phyloP scores from a whole-genome alignment of 2,329 filamentous ascomycete species.

The Aspergillus fijiensis region DNA sequence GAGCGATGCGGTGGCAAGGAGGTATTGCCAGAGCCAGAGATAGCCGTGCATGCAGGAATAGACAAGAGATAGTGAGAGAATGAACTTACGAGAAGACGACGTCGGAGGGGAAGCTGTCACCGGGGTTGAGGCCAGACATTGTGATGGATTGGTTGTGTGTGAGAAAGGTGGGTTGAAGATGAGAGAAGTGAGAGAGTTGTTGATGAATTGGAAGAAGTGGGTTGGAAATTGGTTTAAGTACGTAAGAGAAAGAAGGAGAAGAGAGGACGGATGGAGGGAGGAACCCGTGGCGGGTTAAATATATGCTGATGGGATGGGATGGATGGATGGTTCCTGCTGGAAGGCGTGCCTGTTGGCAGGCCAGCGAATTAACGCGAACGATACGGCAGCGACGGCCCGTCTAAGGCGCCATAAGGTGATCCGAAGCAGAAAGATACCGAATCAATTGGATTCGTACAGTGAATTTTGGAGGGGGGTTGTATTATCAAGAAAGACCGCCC shows the following conservation, averaged over 20 bases:
- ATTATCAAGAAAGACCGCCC: slow-evolving; percentile 38
- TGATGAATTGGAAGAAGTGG: slow-evolving; percentile 10
- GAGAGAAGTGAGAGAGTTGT: slow-evolving; percentile 11
- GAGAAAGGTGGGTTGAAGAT: slow-evolving; percentile 8
- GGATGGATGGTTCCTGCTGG: slow-evolving; percentile 16
- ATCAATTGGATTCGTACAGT: slow-evolving; percentile 33
- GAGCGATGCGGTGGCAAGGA: background rate
- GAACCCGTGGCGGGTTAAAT: slow-evolving; percentile 24
- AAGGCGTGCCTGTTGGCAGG: slow-evolving; percentile 10
- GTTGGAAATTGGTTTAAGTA: slow-evolving; percentile 20
- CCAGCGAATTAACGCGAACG: slow-evolving; percentile 11
- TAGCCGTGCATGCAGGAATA: background rate
- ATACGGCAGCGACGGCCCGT: slow-evolving; percentile 11
- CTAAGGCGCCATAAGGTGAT: slow-evolving; percentile 31
- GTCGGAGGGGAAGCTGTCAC: slow-evolving; percentile 78
- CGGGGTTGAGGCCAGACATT: slow-evolving; percentile 71
- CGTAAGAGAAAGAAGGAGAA: slow-evolving; percentile 9
- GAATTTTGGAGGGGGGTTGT: slow-evolving; percentile 10
- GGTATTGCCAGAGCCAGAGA: background rate
- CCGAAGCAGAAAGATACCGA: slow-evolving; percentile 39
- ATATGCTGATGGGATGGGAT: slow-evolving; percentile 10
- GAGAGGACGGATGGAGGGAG: slow-evolving; percentile 9
- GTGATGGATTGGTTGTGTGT: slow-evolving; percentile 23
- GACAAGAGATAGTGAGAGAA: slow-evolving; percentile 1
- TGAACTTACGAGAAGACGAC: slow-evolving; percentile 69